phyloP scores from a whole-genome alignment of 164 flowering plant genomes.

The Taxillus chinensis region DNA sequence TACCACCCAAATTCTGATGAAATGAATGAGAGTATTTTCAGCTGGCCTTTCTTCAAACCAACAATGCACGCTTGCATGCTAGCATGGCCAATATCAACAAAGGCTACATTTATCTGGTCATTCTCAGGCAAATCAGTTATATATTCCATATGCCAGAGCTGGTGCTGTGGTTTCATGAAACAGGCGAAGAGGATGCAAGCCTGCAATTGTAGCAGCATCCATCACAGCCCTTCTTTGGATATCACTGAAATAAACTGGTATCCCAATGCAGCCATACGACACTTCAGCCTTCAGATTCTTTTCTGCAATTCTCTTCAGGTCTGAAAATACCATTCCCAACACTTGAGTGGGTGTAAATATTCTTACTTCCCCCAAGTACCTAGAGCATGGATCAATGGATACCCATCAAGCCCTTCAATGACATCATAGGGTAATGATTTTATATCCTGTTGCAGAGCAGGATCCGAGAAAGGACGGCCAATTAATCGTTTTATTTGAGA shows the following conservation, averaged over 20 bases:
- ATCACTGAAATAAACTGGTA: constrained; percentile 83
- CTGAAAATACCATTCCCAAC: constrained; percentile 68
- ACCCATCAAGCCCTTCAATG: constrained; percentile 87
- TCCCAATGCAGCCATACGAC: constrained; percentile 88
- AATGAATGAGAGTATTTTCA: constrained; percentile 67
- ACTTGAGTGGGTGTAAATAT: constrained; percentile 77
- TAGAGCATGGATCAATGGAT: constrained; percentile 60
- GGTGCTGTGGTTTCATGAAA: constrained; percentile 87
- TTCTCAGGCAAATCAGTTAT: constrained; percentile 83
- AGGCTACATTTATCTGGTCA: no score
- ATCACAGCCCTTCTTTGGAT: constrained; percentile 81
- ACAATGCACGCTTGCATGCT: no score
- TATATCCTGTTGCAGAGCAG: constrained; percentile 73
- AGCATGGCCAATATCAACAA: no score
- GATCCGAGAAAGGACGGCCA: constrained; percentile 70
- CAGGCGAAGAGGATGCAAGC: constrained; percentile 67
- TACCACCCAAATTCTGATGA: constrained; percentile 68
- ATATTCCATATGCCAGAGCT: constrained; percentile 89
- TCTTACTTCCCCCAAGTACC: constrained; percentile 68
- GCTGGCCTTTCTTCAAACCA: constrained; percentile 78
- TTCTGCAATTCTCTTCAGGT: constrained; percentile 76
- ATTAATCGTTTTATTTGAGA: constrained; percentile 78
- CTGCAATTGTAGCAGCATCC: constrained; percentile 90
- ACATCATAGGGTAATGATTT: constrained; percentile 61
- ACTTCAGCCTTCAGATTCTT: constrained; percentile 85